Base-by-base conservation (phyloP, 129 eudicot species). In the Tanacetum coccineum region DNA sequence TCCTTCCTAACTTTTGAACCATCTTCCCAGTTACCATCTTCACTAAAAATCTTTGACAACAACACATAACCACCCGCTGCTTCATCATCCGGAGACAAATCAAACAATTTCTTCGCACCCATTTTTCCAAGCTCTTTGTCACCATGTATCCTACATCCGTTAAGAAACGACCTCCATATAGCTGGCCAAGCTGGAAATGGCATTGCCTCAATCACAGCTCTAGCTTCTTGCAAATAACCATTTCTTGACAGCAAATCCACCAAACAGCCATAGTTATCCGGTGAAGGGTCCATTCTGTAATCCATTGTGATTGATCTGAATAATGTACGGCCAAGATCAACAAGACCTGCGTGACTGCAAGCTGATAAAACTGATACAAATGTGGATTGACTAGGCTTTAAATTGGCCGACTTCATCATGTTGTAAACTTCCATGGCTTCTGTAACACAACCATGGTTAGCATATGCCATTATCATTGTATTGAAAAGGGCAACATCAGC, bases 181-280 rank as follows among this genome's bases (percentile, higher is more conserved):
- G 79, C 85, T 42, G 79, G 81, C 85, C 81, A 81, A 45, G 78
- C 72, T 45, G 60, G 72, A 67, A 44, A 66, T 0, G 81, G 79
- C 76, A 76, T 81, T 6, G 32, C 8, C 60, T 66, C 71, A 32
- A 76, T 67, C 47, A 76, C 51, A 17, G 14, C 10, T 42, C 56
- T 67, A 13, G 85, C 81, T 52, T 81, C 81, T 47, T 62, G 45
- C 36, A 81, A 5, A 67, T 49, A 32, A n/a, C 85, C 85, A 17
- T 81, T 71, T 81, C 85, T 76, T 4, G 85, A 67, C n/a, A 81
- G 25, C 45, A 81, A 60, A 76, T 81, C 81, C 21, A 76, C 85
- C 47, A 76, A 68, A 45, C 85, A 72, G 10, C 85, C 81, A n/a
- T 76, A 81, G 15, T 72, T 76, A 46, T 76, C 76, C 0, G 66